Conservation (phyloP, 2,329 filamentous ascomycete genomes). For the Fusarium sp. region DNA sequence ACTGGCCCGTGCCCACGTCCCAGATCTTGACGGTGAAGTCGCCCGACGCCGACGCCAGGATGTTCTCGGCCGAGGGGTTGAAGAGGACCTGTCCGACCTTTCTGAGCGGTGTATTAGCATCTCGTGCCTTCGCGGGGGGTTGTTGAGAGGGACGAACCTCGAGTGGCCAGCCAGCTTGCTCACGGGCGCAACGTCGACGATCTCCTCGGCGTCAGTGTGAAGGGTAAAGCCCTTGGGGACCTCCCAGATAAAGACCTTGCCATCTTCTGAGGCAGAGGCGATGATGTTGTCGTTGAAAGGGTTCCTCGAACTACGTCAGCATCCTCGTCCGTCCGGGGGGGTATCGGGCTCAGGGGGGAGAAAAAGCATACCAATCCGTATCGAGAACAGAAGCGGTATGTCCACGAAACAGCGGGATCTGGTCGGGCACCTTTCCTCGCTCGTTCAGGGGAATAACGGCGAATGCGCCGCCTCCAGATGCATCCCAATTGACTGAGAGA, state of each 20-base stretch:
- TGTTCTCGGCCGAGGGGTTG: conserved; percentile 95
- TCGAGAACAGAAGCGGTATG: conserved; percentile 96
- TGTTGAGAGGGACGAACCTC: conserved; percentile 65
- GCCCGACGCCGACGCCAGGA: conserved; percentile 94
- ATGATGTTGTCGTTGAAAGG: conserved; percentile 96
- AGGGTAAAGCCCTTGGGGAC: conserved; percentile 90
- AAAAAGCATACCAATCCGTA: conserved; percentile 84
- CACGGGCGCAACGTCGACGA: conserved; percentile 82
- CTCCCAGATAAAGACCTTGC: conserved; percentile 96
- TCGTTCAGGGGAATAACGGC: conserved; percentile 94
- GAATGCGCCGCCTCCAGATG: conserved; percentile 94
- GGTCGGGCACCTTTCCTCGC: conserved; percentile 89
- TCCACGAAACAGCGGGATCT: conserved; percentile 93
- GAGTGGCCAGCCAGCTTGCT: conserved; percentile 88
- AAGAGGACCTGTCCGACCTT: conserved; percentile 99
- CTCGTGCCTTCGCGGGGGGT: neutral
- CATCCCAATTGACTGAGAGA: conserved; percentile 98
- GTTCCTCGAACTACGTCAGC: conserved; percentile 69
- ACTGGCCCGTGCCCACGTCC: conserved; percentile 85
- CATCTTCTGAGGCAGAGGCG: conserved; percentile 95
- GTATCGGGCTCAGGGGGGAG: conserved; percentile 3
- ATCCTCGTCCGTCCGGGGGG: conserved; percentile 9
- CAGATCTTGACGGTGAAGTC: conserved; percentile 96
- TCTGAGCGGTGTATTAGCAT: conserved; percentile 60
- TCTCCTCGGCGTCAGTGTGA: conserved; percentile 86